Conservation (phyloP, 495 filamentous ascomycete genomes). For the Letharia columbiana region DNA sequence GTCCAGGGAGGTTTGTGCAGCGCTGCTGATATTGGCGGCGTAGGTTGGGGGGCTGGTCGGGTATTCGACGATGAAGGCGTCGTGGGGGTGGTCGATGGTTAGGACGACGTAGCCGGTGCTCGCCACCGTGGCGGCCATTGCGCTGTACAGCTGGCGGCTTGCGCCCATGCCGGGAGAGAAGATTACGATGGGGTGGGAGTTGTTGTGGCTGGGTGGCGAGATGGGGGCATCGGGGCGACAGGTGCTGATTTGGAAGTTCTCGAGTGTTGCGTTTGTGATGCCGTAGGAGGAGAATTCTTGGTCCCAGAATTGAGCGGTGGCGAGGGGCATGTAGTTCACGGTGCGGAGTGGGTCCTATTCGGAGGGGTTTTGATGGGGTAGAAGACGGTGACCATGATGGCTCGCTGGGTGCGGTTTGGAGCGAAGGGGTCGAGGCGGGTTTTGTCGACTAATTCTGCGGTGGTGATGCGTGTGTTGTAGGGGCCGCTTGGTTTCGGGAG, state of each 20-base stretch:
- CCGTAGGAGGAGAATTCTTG: not conserved
- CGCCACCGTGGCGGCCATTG: not conserved
- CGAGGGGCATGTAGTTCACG: not conserved
- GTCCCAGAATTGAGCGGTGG: not conserved
- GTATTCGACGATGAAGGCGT: not conserved
- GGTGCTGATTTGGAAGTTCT: not conserved
- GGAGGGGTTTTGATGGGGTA: conserved; percentile 23
- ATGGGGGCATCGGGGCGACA: not conserved
- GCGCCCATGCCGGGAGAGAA: not conserved
- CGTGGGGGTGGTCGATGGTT: conserved; percentile 1
- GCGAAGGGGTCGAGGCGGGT: conserved; percentile 30
- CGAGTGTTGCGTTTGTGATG: not conserved
- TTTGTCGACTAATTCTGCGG: conserved; percentile 29
- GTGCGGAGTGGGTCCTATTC: not conserved
- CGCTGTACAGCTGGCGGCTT: not conserved
- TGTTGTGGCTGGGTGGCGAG: not conserved
- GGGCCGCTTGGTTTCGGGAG: conserved; percentile 21
- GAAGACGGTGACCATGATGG: conserved; percentile 34
- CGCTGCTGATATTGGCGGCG: not conserved
- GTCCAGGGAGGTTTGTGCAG: not conserved
- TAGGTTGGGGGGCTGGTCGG: not conserved
- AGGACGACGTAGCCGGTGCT: not conserved
- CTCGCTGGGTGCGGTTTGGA: conserved; percentile 26
- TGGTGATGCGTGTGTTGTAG: conserved; percentile 25
- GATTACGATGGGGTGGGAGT: not conserved